Conservation (phyloP, 306 rosid species). For the Trifolium fragiferum region DNA sequence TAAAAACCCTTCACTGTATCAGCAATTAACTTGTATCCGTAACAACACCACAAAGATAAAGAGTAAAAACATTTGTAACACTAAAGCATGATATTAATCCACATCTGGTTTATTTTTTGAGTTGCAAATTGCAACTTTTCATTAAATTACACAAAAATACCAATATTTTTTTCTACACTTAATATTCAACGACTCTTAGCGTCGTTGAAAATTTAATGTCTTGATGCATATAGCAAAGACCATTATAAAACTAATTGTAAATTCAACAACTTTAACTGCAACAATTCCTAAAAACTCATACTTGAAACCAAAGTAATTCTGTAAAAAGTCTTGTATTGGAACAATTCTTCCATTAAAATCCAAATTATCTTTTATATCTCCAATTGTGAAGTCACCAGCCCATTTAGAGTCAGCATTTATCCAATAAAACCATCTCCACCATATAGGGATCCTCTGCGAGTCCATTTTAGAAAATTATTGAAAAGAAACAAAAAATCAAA, state of each 20-base stretch:
- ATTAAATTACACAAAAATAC: background rate
- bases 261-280: conserved; percentile 35
- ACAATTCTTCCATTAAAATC: conserved; percentile 2
- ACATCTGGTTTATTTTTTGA: background rate
- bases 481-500: background rate
- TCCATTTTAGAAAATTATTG: conserved; percentile 5
- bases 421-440: conserved; percentile 53
- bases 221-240: conserved; percentile 33
- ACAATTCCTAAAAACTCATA: conserved; percentile 41
- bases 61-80: background rate
- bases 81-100: background rate
- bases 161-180: background rate
- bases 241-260: conserved; percentile 28
- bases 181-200: conserved; percentile 5
- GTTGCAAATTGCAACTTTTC: background rate
- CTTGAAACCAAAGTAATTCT: conserved; percentile 41
- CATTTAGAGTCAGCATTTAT: conserved; percentile 53
- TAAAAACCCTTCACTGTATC: background rate
- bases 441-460: conserved; percentile 47
- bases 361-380: conserved; percentile 38
- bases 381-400: conserved; percentile 56
- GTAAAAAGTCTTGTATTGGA: conserved; percentile 40
- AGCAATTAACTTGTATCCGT: background rate
- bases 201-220: conserved; percentile 42
- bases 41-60: background rate